Evolutionary conservation across 2,329 filamentous ascomycete genomes (phyloP), one percentile per base, ranked within the genome.

Genomic region (Niveomyces coronatus): DNA sequence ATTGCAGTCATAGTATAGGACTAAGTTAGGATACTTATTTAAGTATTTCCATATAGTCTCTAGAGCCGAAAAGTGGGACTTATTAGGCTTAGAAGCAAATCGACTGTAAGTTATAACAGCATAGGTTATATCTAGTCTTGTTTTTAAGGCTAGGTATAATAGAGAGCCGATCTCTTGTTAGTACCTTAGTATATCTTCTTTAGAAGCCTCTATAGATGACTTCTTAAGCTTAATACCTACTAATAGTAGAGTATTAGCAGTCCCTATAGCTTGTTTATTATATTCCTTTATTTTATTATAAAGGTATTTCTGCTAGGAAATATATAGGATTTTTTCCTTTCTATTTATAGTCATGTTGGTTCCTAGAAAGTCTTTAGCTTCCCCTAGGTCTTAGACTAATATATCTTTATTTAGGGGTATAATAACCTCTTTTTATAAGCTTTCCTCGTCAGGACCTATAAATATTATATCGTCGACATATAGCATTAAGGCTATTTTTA

Each of bases 221-320:
- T 37, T 37, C 14, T 22, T 31, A 14, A 37, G 26, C 23, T 31
- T 37, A 20, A 37, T 10, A 9, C 28, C 27, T 37, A 20, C 5
- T 29, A 22, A n/a, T 30, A 30, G 18, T 13, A 19, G 35, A 10
- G 15, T 37, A 30, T 37, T 37, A 31, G 17, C 16, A 11, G 14
- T 17, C 31, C 28, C 27, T 37, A 37, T 31, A 37, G 30, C 22
- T 19, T 30, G 5, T 39, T 32, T 39, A 32, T 39, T 32, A 39
- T 32, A 39, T 23, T 24, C 16, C 13, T 32, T 13, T 32, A 39
- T 14, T 18, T 31, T 22, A 30, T 18, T 32, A 17, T 20, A 17
- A 24, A 39, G 15, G 27, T 26, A 31, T 39, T 32, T 18, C 10
- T 39, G 15, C 13, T 23, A 26, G 26, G 26, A 28, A n/a, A 28